phyloP scores from a whole-genome alignment of 2,329 filamentous ascomycete genomes.

The Acrodontium crateriforme region DNA sequence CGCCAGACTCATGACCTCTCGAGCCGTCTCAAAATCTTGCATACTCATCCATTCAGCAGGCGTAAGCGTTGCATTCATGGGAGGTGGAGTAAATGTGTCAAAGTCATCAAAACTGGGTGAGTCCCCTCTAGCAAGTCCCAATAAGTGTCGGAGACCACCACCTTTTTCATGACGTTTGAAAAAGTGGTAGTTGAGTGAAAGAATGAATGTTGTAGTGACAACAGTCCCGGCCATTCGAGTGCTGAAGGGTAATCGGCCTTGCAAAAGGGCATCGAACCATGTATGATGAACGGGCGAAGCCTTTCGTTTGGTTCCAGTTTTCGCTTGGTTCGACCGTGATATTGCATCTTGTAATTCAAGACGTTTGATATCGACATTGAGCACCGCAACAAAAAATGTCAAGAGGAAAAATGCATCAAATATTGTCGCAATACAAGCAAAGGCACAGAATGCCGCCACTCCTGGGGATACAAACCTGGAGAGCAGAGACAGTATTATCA shows the following conservation, averaged over 20 bases:
- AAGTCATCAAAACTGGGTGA: slow-evolving; percentile 9
- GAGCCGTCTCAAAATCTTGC: slow-evolving; percentile 66
- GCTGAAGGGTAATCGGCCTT: slow-evolving; percentile 52
- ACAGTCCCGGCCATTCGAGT: slow-evolving; percentile 63
- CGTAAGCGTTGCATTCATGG: slow-evolving; percentile 62
- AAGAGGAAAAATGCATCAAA: slow-evolving; percentile 68
- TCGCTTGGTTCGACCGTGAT: slow-evolving; percentile 32
- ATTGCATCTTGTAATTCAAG: slow-evolving; percentile 64
- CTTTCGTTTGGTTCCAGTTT: slow-evolving; percentile 11
- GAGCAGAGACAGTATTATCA: slow-evolving; percentile 51
- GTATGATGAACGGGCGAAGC: slow-evolving; percentile 25
- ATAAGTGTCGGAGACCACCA: slow-evolving; percentile 17
- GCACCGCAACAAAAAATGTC: slow-evolving; percentile 66
- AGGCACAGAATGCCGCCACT: slow-evolving; percentile 62
- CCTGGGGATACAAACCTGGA: slow-evolving; percentile 54
- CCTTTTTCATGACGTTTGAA: slow-evolving; percentile 43
- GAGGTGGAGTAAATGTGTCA: slow-evolving; percentile 30
- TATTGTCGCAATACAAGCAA: slow-evolving; percentile 58
- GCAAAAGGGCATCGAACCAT: slow-evolving; percentile 49
- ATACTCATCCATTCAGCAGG: slow-evolving; percentile 62
- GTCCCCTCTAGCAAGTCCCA: slow-evolving; percentile 14
- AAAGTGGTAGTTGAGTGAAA: slow-evolving; percentile 67
- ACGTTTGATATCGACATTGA: slow-evolving; percentile 65
- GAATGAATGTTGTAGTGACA: slow-evolving; percentile 57
- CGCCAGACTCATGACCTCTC: slow-evolving; percentile 61